These are phyloP conservation scores for Ajuga chamaepitys DNA, from an alignment of 257 asterid species.

Conservation along the genomic window DNA sequence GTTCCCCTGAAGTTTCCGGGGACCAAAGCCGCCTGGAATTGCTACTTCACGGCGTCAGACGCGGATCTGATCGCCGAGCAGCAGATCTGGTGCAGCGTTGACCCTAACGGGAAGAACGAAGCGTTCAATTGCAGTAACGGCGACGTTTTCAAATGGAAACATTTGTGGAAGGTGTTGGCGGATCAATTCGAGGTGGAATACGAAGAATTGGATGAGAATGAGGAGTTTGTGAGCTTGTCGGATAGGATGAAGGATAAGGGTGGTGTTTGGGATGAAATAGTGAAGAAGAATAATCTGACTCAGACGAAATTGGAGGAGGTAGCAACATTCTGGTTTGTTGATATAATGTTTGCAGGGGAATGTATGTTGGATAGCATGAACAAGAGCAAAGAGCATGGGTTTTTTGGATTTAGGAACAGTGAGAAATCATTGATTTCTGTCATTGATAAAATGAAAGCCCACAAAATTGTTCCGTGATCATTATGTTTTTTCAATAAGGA, in stretches of 20 bases:
- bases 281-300: constrained; percentile 15
- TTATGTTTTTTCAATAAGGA: no score
- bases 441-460: constrained; percentile 28
- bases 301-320: constrained; percentile 26
- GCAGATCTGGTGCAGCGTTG: constrained; percentile 33
- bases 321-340: constrained; percentile 32
- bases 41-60: constrained; percentile 22
- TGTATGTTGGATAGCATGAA: constrained; percentile 32
- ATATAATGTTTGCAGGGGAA: constrained; percentile 21
- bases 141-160: constrained; percentile 36
- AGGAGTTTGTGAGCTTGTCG: constrained; percentile 21
- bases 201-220: constrained; percentile 19
- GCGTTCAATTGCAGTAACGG: constrained; percentile 35
- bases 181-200: constrained; percentile 19
- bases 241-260: constrained; percentile 31
- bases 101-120: constrained; percentile 26
- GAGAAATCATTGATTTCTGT: constrained; percentile 16
- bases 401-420: constrained; percentile 31
- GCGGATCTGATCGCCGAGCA: constrained; percentile 35
- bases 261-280: constrained; percentile 31
- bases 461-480: constrained; percentile 34
- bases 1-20: constrained; percentile 23
- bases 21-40: constrained; percentile 29
- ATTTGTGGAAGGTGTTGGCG: constrained; percentile 27
- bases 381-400: constrained; percentile 36